Evolutionary conservation across 176 grass and related monocot species (phyloP).

Genomic region (Eleusine coracana): DNA sequence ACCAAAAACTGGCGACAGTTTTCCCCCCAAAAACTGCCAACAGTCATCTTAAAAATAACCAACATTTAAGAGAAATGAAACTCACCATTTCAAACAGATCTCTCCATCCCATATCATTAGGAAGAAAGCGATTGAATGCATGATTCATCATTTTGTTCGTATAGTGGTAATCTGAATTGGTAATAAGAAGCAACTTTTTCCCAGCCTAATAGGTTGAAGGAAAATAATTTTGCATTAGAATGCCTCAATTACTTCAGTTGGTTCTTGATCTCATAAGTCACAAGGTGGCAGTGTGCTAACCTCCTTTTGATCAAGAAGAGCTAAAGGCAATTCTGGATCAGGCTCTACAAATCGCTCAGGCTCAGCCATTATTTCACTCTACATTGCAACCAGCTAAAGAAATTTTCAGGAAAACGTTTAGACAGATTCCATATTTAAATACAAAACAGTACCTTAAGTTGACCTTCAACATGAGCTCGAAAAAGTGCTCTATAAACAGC

Average conservation of each 20-base stretch:
- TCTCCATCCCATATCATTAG: constrained; percentile 95
- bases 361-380: constrained; percentile 97
- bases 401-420: constrained; percentile 36
- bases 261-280: constrained; percentile 21
- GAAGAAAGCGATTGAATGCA: constrained; percentile 96
- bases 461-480: constrained; percentile 98
- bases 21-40: constrained; percentile 6
- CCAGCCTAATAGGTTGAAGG: constrained; percentile 67
- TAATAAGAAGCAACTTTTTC: constrained; percentile 90
- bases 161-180: constrained; percentile 96
- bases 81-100: constrained; percentile 98
- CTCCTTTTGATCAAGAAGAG: constrained; percentile 99
- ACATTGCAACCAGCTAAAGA: constrained; percentile 55
- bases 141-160: constrained; percentile 99
- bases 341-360: constrained; percentile 98
- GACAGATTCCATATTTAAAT: constrained; percentile 27
- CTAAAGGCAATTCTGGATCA: constrained; percentile 93
- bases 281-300: constrained; percentile 45
- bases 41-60: not conserved
- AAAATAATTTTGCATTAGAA: constrained; percentile 17
- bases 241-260: constrained; percentile 7
- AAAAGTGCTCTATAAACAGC: constrained; percentile 90
- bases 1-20: constrained; percentile 13
- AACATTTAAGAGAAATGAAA: constrained; percentile 23
- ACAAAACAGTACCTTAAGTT: constrained; percentile 80